Conservation (phyloP, 805 yeast genomes). For the Isabelozyma pseudorhagii region DNA sequence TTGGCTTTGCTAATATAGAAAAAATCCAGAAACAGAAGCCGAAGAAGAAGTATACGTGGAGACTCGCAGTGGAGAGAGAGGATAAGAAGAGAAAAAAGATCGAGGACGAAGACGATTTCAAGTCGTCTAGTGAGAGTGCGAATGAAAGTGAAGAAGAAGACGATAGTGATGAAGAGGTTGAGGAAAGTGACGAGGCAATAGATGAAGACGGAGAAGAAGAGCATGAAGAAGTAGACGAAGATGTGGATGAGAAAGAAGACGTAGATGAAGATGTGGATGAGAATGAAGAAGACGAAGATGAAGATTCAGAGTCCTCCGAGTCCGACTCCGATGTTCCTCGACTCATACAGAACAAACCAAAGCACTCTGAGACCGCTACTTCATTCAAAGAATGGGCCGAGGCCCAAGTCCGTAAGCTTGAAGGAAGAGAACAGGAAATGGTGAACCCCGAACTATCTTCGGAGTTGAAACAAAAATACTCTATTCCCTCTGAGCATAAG, state of each 20-base stretch:
- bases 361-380: constrained; percentile 49
- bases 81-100: constrained; percentile 36
- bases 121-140: constrained; percentile 28
- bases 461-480: constrained; percentile 40
- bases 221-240: constrained; percentile 20
- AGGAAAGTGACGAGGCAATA: constrained; percentile 8
- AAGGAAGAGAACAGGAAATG: constrained; percentile 49
- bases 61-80: constrained; percentile 33
- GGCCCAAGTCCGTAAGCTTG: constrained; percentile 59
- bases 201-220: constrained; percentile 6
- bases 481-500: constrained; percentile 53
- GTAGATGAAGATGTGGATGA: constrained; percentile 25
- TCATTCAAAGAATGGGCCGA: constrained; percentile 91
- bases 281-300: constrained; percentile 29
- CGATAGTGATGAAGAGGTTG: constrained; percentile 15
- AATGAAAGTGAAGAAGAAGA: constrained; percentile 9
- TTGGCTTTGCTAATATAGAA: constrained; percentile 59
- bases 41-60: constrained; percentile 72
- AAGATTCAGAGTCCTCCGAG: constrained; percentile 17
- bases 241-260: constrained; percentile 27
- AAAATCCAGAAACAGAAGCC: constrained; percentile 37
- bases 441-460: constrained; percentile 46
- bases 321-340: constrained; percentile 26
- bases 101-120: constrained; percentile 66
- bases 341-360: constrained; percentile 37